Evolutionary conservation across 192 early-diverging fungal species (phyloP).

Genomic region (Lobosporangium transversale): DNA sequence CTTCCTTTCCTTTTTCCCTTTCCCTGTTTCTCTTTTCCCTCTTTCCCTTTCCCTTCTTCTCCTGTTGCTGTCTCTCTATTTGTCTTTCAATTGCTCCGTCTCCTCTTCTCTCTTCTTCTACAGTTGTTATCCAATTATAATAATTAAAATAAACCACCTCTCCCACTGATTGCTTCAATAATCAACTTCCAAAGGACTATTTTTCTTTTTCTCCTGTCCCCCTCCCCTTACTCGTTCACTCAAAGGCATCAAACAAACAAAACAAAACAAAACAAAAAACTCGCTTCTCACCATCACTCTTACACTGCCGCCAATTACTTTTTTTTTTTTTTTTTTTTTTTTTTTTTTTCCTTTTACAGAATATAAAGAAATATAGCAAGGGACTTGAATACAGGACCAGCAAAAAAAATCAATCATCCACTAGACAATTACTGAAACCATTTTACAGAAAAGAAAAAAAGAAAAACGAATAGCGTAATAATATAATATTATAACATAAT

Average conservation of each 20-base stretch:
- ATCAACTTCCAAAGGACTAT: background rate
- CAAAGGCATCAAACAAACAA: background rate
- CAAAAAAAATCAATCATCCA: background rate
- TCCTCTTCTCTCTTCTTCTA: conserved; percentile 10
- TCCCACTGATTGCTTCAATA: too few species aligned
- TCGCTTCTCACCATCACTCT: too few species aligned
- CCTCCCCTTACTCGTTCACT: background rate
- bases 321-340: too few species aligned
- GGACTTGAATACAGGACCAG: background rate
- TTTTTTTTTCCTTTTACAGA: too few species aligned
- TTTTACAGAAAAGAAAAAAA: too few species aligned
- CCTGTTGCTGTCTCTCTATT: background rate
- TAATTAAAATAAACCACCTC: too few species aligned
- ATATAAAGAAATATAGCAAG: background rate
- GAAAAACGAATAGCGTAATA: background rate
- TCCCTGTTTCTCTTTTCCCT: background rate
- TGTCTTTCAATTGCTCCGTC: background rate
- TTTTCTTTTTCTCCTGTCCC: conserved; percentile 4
- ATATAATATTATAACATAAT: conserved; percentile 4
- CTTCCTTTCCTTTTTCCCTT: background rate
- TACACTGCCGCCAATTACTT: too few species aligned
- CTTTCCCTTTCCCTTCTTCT: background rate
- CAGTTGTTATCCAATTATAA: background rate
- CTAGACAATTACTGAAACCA: too few species aligned
- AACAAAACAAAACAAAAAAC: too few species aligned